Base-by-base conservation (phyloP, 225 moss, liverwort and hornwort genomes). In the Bryum argenteum region DNA sequence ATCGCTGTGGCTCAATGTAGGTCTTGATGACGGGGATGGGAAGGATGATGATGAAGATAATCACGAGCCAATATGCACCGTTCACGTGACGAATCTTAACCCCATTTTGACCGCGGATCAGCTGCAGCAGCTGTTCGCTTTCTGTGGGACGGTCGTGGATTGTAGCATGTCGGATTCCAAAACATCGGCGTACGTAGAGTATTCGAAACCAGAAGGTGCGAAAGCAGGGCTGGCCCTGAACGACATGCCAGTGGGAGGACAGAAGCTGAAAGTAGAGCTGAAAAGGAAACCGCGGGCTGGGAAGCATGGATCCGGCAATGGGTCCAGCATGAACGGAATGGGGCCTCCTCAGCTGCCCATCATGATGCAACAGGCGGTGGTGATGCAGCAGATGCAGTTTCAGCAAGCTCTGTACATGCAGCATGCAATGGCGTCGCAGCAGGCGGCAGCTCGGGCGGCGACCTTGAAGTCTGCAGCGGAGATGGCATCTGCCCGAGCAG, bases 361-460 rank as follows among this genome's bases (percentile, higher is more conserved):
- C 86, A 94, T 98, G 94, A 98, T 98, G 97, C 97, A 98, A 79
- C 97, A 98, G 69, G 97, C 94, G 65, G 97, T 98, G 62, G 97
- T 88, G 52, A 98, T 98, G 97, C 97, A 98, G 79, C 97, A 98
- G 70, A 81, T 98, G 86, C 97, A 98, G 60, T 98, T 98, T 71
- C 97, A 98, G 77, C 97, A 98, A 89, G 97, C 97, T 38, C 79
- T 98, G n/a, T 88, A 89, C 24, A 94, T 98, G 97, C 97, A 98
- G 84, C 97, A 98, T 88, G 97, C 92, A 38, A 71, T 98, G 73
- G 97, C 97, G 38, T 89, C 82, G 60, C 94, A 98, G 79, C 94
- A 92, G 54, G 94, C 97, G 75, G 97, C 97, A 48, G 91, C 97
- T 47, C 89, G 97, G 62, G 97, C 97, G 68, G 97, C 97, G n/a